Conservation (phyloP, 495 filamentous ascomycete species). For the Amphirosellinia nigrospora region DNA sequence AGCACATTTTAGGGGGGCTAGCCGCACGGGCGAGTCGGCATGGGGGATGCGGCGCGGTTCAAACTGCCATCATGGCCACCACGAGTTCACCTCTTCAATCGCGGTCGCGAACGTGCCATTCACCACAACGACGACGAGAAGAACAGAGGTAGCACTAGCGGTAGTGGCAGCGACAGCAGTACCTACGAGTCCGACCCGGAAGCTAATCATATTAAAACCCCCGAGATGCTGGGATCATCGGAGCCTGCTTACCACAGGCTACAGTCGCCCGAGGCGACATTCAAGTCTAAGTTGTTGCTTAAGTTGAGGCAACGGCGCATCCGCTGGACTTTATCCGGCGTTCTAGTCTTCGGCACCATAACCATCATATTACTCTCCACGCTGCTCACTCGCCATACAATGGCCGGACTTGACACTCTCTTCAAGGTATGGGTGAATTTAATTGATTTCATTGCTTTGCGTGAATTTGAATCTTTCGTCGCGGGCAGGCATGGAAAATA, state of each 20-base stretch:
- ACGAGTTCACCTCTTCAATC: constrained; percentile 10
- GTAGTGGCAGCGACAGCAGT: background rate
- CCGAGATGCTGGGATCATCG: constrained; percentile 17
- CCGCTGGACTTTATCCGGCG: constrained; percentile 8
- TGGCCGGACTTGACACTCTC: background rate
- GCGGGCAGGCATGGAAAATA: too few relatives aligned
- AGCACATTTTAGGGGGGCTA: background rate
- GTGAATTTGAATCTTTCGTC: background rate
- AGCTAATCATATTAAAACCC: constrained; percentile 1
- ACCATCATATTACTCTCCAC: constrained; percentile 27
- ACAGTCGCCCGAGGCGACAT: background rate
- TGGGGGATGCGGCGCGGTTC: constrained; percentile 22
- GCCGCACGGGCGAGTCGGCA: constrained; percentile 7
- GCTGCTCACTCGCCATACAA: constrained; percentile 21
- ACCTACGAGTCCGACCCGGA: constrained; percentile 3
- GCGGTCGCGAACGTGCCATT: background rate
- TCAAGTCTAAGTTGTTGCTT: background rate
- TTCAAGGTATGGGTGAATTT: constrained; percentile 22
- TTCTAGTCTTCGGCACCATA: constrained; percentile 20
- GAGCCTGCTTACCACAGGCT: constrained; percentile 22
- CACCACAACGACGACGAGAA: background rate
- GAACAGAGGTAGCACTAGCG: background rate
- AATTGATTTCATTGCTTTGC: background rate
- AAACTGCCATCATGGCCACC: constrained; percentile 25
- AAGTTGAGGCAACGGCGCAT: constrained; percentile 1